Percentiles rank a stretch among this genome's conserved stretches.
Evolutionary conservation across 2,329 filamentous ascomycete species (phyloP).

Genomic region (Ilyonectria destructans): DNA sequence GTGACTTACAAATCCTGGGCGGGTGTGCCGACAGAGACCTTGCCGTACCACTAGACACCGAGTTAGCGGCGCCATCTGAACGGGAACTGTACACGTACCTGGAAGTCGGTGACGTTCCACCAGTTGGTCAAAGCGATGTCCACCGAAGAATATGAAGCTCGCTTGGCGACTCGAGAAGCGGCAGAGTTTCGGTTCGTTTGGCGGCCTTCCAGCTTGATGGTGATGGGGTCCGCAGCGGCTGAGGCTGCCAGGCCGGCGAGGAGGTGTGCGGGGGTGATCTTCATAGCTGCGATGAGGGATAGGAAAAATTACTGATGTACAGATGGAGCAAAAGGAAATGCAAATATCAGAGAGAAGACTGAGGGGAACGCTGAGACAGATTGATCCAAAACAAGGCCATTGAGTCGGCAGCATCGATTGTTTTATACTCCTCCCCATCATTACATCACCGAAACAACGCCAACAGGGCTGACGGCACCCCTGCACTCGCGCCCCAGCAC

Average conservation of each 20-base stretch:
- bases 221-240: conserved; percentile 18
- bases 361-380: neutral
- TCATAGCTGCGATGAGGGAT: conserved; percentile 10
- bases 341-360: neutral
- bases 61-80: neutral
- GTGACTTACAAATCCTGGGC: conserved; percentile 50
- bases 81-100: neutral
- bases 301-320: neutral
- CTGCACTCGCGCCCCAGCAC: neutral
- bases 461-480: conserved; percentile 13
- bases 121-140: conserved; percentile 36
- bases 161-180: neutral
- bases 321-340: neutral
- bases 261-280: conserved; percentile 13
- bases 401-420: neutral
- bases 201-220: conserved; percentile 23
- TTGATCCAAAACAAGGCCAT: neutral
- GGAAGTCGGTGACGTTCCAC: conserved; percentile 34
- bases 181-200: neutral
- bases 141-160: conserved; percentile 21
- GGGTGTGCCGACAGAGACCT: conserved; percentile 40
- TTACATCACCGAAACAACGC: neutral
- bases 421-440: conserved; percentile 22
- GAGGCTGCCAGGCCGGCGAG: conserved; percentile 17
- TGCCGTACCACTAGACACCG: conserved; percentile 37